Evolutionary conservation across 2,329 filamentous ascomycete species (phyloP), one percentile per base, ranked within the genome.

Genomic region (Ramularia endophylla): DNA sequence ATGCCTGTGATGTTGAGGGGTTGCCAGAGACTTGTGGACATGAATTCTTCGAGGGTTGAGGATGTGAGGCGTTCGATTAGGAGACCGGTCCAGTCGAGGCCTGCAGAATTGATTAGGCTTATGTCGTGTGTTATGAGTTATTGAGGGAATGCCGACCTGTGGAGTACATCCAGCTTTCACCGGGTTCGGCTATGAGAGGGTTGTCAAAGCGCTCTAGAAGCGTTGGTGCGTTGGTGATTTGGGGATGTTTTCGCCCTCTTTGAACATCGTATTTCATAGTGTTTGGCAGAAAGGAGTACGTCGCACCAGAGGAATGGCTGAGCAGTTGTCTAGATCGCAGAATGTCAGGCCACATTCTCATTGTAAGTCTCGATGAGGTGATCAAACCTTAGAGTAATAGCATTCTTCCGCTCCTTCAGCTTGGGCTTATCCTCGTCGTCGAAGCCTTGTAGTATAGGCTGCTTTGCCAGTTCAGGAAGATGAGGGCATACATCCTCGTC

Each of bases 1-100:
- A 62, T 53, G 2, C 46, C 48, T 3, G 44, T 52, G 30, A 73
- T 65, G 9, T 64, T 65, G 1, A 78, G 59, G 2, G 70, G 71
- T 0, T 54, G 55, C 47, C 65, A 72, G 13, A 77, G 67, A 34
- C 69, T 61, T 38, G 66, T 48, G 8, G 68, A 58, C 49, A 77
- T 64, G 35, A 64, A 66, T 2, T 69, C 63, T 2, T 69, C 62
- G 2, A 78, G 56, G 0, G 62, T 65, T 7, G 52, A 38, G 0
- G 66, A 66, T 0, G 71, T 72, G 0, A 72, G 52, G 0, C 65
- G 60, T 49, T 77, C 74, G 1, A 78, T 62, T 1, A 77, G 59
- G 0, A 66, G 62, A 2, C 75, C 74, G 0, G 68, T 70, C 74
- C 73, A 78, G 58, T 79, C 75, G 1, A 72, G 53, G 6, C 22